phyloP scores from a whole-genome alignment of 441 rosid species.

The Pelargonium cotyledonis region DNA sequence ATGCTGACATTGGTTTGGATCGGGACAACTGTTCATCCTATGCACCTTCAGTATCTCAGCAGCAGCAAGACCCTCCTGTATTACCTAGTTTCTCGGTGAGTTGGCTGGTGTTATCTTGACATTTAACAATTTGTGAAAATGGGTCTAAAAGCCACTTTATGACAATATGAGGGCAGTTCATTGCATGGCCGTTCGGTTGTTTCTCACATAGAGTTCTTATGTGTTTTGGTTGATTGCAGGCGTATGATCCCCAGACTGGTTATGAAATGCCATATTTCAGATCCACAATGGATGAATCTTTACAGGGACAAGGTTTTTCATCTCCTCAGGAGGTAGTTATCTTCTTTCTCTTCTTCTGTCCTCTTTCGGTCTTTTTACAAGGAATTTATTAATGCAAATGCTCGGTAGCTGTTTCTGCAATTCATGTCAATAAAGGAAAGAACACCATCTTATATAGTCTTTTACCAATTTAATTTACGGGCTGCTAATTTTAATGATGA shows the following conservation, averaged over 20 bases:
- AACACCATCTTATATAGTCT: no score
- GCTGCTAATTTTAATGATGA: slow-evolving; percentile 14
- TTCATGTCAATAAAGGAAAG: no score
- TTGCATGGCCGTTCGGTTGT: background rate
- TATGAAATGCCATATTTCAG: slow-evolving; percentile 72
- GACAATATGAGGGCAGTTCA: background rate
- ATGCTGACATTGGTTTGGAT: slow-evolving; percentile 51
- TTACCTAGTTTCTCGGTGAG: slow-evolving; percentile 58
- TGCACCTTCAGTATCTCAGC: slow-evolving; percentile 46
- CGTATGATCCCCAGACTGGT: slow-evolving; percentile 56
- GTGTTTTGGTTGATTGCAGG: slow-evolving; percentile 39
- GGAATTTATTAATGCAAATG: no score
- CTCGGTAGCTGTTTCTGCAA: no score
- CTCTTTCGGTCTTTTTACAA: background rate
- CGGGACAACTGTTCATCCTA: slow-evolving; percentile 46
- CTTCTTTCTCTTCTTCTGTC: background rate
- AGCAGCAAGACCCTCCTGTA: slow-evolving; percentile 56
- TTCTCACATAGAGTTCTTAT: slow-evolving; percentile 13
- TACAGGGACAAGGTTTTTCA: slow-evolving; percentile 55
- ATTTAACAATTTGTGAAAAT: background rate
- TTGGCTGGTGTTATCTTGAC: slow-evolving; percentile 6
- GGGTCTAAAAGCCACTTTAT: background rate
- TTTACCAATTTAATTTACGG: slow-evolving; percentile 5
- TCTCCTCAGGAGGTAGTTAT: slow-evolving; percentile 63
- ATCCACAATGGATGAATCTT: slow-evolving; percentile 58